Evolutionary conservation across 2,329 filamentous ascomycete species (phyloP).

Genomic region (Macroventuria anomochaeta): DNA sequence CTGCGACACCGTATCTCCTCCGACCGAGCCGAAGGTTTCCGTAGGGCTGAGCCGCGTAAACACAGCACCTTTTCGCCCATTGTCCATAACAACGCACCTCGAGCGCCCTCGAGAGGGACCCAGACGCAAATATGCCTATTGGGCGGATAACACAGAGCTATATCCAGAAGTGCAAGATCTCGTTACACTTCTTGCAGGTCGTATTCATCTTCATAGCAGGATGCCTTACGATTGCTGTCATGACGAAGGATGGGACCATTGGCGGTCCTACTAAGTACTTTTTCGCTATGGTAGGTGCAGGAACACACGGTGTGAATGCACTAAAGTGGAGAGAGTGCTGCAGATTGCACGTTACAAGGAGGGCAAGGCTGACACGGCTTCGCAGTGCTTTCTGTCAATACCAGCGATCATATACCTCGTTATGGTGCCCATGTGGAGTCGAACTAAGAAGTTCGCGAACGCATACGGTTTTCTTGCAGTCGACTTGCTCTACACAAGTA

Average conservation of each 20-base stretch:
- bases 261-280: conserved; percentile 64
- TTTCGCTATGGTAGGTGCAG: conserved; percentile 61
- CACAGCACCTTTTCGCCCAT: conserved; percentile 9
- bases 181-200: conserved; percentile 61
- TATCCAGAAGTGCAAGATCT: conserved; percentile 63
- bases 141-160: conserved; percentile 51
- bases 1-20: not conserved
- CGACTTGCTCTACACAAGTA: conserved; percentile 56
- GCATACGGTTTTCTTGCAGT: conserved; percentile 65
- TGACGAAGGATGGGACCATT: conserved; percentile 61
- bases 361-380: conserved; percentile 23
- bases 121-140: conserved; percentile 42
- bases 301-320: too few relatives aligned
- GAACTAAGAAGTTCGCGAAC: conserved; percentile 64
- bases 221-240: conserved; percentile 64
- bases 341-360: too few relatives aligned
- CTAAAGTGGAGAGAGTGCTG: too few relatives aligned
- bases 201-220: conserved; percentile 65
- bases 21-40: not conserved
- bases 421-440: conserved; percentile 66
- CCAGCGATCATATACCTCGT: conserved; percentile 66
- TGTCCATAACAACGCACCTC: conserved; percentile 18
- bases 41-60: conserved; percentile 16
- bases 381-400: conserved; percentile 65
- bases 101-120: not conserved